Conservation (phyloP, 2,329 filamentous ascomycete species). For the Microdochium paspali region DNA sequence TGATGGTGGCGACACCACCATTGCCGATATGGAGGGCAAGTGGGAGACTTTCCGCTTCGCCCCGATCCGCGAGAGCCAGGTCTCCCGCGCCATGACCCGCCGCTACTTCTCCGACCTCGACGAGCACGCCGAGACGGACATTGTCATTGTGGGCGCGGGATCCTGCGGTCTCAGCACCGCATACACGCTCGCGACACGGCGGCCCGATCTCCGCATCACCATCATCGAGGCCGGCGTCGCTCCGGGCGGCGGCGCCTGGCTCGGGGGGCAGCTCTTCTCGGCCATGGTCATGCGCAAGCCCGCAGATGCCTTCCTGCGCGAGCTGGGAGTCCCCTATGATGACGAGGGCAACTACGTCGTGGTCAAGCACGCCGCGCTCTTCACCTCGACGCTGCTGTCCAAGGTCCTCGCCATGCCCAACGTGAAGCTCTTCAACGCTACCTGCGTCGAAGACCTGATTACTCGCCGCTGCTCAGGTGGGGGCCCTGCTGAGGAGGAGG, state of each 20-base stretch:
- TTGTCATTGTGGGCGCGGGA: slow-evolving; percentile 87
- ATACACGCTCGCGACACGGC: slow-evolving; percentile 73
- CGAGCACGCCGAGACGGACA: slow-evolving; percentile 82
- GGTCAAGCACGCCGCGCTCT: slow-evolving; percentile 87
- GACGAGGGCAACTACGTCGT: slow-evolving; percentile 85
- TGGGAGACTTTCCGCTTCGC: slow-evolving; percentile 79
- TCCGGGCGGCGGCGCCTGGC: slow-evolving; percentile 83
- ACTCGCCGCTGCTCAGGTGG: slow-evolving; percentile 46
- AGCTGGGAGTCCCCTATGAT: slow-evolving; percentile 77
- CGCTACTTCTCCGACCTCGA: slow-evolving; percentile 90
- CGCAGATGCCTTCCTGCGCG: slow-evolving; percentile 72
- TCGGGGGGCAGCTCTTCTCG: slow-evolving; percentile 88
- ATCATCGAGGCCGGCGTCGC: slow-evolving; percentile 83
- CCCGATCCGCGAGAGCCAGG: slow-evolving; percentile 84
- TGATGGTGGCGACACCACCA: slow-evolving; percentile 32
- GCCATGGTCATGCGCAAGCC: slow-evolving; percentile 96
- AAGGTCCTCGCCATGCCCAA: slow-evolving; percentile 80
- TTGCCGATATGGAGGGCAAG: slow-evolving; percentile 60
- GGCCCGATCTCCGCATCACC: slow-evolving; percentile 85
- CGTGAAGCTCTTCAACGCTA: slow-evolving; percentile 94
- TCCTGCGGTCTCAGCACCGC: slow-evolving; percentile 80
- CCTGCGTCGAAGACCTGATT: slow-evolving; percentile 84
- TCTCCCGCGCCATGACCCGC: slow-evolving; percentile 86
- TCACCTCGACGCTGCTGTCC: slow-evolving; percentile 79
- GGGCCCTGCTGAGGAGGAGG: neutral